A percentile compares a stretch with the other conserved stretches of the same genome.
Evolutionary conservation across 1,284 basidiomycete species (phyloP).

Genomic region (Bjerkandera adusta): DNA sequence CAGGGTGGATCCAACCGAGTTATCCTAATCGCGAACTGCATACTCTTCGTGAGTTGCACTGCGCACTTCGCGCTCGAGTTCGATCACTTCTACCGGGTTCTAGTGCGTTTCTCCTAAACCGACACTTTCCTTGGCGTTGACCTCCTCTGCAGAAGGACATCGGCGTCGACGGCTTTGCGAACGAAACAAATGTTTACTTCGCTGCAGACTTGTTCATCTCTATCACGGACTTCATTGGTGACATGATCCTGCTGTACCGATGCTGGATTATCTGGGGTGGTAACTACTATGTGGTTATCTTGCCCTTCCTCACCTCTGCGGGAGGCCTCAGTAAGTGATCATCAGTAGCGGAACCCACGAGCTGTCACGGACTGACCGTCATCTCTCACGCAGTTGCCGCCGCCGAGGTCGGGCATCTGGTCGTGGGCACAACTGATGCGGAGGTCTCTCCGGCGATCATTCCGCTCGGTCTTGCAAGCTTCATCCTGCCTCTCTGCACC

Average conservation of each 20-base stretch:
- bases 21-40: slow-evolving; percentile 25
- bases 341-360: too few species aligned
- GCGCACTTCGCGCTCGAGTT: slow-evolving; percentile 37
- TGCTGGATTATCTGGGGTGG: slow-evolving; percentile 37
- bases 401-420: slow-evolving; percentile 1
- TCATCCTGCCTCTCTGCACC: slow-evolving; percentile 35
- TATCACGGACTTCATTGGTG: slow-evolving; percentile 35
- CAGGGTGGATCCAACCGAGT: slow-evolving; percentile 19
- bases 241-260: slow-evolving; percentile 37
- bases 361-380: not conserved
- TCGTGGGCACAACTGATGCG: not conserved
- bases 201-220: slow-evolving; percentile 35
- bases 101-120: too few species aligned
- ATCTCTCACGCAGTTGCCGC: not conserved
- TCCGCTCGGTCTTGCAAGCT: slow-evolving; percentile 17
- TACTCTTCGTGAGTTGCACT: slow-evolving; percentile 35
- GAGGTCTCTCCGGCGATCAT: not conserved
- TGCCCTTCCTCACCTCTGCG: slow-evolving; percentile 32
- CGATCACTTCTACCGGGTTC: slow-evolving; percentile 32
- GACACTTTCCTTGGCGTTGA: too few species aligned
- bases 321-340: slow-evolving; percentile 30
- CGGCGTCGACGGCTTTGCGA: slow-evolving; percentile 22
- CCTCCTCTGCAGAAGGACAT: slow-evolving; percentile 2
- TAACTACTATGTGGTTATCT: slow-evolving; percentile 28
- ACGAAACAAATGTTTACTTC: slow-evolving; percentile 29